Evolutionary conservation across 768 basidiomycete genomes (phyloP).

Genomic region (Sarcodon aspratus): DNA sequence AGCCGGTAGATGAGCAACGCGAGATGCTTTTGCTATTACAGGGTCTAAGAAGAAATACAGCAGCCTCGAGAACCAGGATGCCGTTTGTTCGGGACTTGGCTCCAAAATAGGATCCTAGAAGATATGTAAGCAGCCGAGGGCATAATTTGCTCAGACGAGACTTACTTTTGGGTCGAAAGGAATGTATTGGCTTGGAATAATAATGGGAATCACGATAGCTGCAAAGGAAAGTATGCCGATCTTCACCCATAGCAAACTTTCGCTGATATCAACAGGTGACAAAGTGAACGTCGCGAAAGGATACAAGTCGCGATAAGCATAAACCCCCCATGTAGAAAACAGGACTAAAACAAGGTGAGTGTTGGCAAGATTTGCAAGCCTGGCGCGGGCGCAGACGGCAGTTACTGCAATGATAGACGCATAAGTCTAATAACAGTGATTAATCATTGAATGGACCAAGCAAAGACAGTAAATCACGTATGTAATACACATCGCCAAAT

Average conservation of each 20-base stretch:
- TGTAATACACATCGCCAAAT: conserved; percentile 5
- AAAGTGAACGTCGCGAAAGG: conserved; percentile 24
- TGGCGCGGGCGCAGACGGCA: conserved; percentile 13
- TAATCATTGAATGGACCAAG: not conserved
- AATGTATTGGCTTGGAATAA: conserved; percentile 25
- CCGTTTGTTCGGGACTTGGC: conserved; percentile 33
- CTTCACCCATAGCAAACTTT: conserved; percentile 25
- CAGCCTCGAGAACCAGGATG: conserved; percentile 27
- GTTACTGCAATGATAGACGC: conserved; percentile 19
- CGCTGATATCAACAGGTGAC: conserved; percentile 20
- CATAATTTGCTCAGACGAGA: not conserved
- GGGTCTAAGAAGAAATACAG: conserved; percentile 29
- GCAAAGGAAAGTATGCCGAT: conserved; percentile 21
- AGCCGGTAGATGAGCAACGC: conserved; percentile 18
- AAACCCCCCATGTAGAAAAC: conserved; percentile 20
- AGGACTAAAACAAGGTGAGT: conserved; percentile 23
- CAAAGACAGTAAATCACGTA: conserved; percentile 5
- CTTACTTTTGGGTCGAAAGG: conserved; percentile 26
- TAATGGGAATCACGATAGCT: conserved; percentile 24
- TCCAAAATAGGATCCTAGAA: conserved; percentile 7
- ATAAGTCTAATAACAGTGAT: conserved; percentile 18
- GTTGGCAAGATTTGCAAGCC: conserved; percentile 12
- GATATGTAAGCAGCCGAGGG: not conserved
- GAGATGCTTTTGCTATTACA: conserved; percentile 18
- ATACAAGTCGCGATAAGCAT: conserved; percentile 26